Evolutionary conservation across 2,329 filamentous ascomycete species (phyloP).

Genomic region (Ophiobolus disseminans): DNA sequence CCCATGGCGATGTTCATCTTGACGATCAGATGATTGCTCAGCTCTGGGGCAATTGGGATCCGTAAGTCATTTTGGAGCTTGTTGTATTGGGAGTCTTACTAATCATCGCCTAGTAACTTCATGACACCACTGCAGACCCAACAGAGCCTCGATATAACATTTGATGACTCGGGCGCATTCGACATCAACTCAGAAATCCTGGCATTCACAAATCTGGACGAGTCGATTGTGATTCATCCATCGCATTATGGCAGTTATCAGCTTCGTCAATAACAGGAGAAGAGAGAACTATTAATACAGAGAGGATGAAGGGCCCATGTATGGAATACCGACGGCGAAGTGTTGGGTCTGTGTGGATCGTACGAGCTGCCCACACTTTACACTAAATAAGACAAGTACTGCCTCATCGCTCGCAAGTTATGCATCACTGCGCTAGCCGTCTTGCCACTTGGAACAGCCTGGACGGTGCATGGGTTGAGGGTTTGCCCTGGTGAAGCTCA

Average conservation of each 20-base stretch:
- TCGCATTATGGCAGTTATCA: slow-evolving; percentile 21
- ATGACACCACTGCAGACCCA: slow-evolving; percentile 45
- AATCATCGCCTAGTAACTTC: slow-evolving; percentile 26
- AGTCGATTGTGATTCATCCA: slow-evolving; percentile 39
- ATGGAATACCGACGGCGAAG: too few species aligned
- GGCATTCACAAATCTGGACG: slow-evolving; percentile 40
- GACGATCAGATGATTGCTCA: slow-evolving; percentile 40
- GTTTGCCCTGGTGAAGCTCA: too few species aligned
- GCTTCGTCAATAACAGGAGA: background rate
- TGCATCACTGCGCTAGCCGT: too few species aligned
- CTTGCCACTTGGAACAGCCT: too few species aligned
- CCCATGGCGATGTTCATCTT: slow-evolving; percentile 24
- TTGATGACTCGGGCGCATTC: slow-evolving; percentile 41
- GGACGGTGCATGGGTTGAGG: too few species aligned
- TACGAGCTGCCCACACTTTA: too few species aligned
- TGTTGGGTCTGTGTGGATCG: too few species aligned
- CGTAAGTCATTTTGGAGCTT: slow-evolving; percentile 25
- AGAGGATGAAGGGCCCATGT: too few species aligned
- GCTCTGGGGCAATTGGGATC: slow-evolving; percentile 41
- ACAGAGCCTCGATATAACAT: slow-evolving; percentile 41
- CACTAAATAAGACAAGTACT: too few species aligned
- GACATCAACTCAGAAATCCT: slow-evolving; percentile 40
- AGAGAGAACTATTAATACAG: background rate
- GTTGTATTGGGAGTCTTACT: background rate
- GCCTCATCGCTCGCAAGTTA: too few species aligned